Percentiles rank a stretch among this genome's conserved stretches.
Conservation (phyloP, 352 stramenopile species). For the Phytophthora sp. region DNA sequence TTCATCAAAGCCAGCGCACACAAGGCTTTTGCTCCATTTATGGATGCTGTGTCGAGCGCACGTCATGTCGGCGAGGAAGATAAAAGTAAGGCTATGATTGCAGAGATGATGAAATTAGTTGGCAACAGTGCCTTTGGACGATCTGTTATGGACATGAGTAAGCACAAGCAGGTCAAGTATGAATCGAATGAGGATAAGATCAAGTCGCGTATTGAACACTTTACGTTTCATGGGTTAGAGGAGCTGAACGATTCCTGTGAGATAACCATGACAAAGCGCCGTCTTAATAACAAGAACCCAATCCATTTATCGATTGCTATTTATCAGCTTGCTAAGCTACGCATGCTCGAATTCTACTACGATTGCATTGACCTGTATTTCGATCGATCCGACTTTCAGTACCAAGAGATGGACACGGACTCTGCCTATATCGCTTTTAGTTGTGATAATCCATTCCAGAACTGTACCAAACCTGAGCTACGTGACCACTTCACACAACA, state of each 20-base stretch:
- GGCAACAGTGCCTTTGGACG: neutral
- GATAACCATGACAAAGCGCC: constrained; percentile 2
- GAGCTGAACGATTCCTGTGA: neutral
- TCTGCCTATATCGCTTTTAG: neutral
- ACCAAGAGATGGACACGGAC: neutral
- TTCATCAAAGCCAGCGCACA: neutral
- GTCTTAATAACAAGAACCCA: constrained; percentile 1
- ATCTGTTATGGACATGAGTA: neutral
- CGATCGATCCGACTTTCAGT: neutral
- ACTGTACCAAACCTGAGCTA: neutral
- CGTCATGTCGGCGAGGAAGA: neutral
- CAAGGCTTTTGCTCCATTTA: neutral
- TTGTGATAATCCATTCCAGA: neutral
- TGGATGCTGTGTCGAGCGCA: neutral
- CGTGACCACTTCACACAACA: neutral
- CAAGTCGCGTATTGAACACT: neutral
- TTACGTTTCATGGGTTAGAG: neutral
- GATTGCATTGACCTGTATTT: neutral
- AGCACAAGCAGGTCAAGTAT: neutral
- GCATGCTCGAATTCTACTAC: constrained; percentile 2
- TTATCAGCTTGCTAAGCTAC: constrained; percentile 7
- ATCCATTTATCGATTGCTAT: constrained; percentile 15
- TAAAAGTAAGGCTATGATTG: neutral
- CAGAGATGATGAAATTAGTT: neutral
- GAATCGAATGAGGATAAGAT: no score